Percentiles rank a stretch among this genome's conserved stretches.
Evolutionary conservation across 2,329 filamentous ascomycete species (phyloP).

Genomic region (Byssochlamys sp.): DNA sequence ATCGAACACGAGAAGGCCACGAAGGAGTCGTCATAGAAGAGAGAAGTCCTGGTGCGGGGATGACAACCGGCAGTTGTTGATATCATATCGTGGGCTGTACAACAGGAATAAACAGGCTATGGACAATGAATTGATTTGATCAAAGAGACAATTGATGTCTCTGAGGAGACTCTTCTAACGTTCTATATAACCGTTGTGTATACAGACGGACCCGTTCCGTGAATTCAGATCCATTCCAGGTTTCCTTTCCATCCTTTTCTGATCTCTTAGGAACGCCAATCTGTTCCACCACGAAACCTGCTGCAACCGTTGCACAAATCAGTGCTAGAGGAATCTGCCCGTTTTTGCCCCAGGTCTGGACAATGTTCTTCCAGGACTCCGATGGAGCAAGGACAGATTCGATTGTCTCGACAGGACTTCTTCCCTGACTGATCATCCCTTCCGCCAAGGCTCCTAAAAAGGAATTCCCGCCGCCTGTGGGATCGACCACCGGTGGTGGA

Average conservation of each 20-base stretch:
- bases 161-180: conserved; percentile 29
- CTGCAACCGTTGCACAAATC: conserved; percentile 68
- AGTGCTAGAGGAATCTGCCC: conserved; percentile 54
- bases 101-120: conserved; percentile 29
- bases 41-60: conserved; percentile 10
- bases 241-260: conserved; percentile 23
- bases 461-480: conserved; percentile 86
- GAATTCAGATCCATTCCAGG: conserved; percentile 39
- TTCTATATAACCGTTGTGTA: conserved; percentile 32
- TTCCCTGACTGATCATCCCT: conserved; percentile 40
- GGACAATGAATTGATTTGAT: conserved; percentile 24
- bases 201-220: conserved; percentile 36
- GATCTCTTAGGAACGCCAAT: conserved; percentile 61
- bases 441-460: conserved; percentile 61
- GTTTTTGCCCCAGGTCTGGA: conserved; percentile 39
- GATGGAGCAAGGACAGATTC: conserved; percentile 36
- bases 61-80: conserved; percentile 17
- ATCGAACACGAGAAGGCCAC: conserved; percentile 55
- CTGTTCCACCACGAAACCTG: conserved; percentile 91
- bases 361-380: conserved; percentile 42
- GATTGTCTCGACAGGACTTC: conserved; percentile 21
- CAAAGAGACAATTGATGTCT: conserved; percentile 22
- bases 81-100: conserved; percentile 29
- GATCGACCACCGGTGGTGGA: conserved; percentile 59
- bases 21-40: conserved; percentile 26